Evolutionary conservation across 129 eudicot species (phyloP), one percentile per base, ranked within the genome.

Genomic region (Helianthus annuus): DNA sequence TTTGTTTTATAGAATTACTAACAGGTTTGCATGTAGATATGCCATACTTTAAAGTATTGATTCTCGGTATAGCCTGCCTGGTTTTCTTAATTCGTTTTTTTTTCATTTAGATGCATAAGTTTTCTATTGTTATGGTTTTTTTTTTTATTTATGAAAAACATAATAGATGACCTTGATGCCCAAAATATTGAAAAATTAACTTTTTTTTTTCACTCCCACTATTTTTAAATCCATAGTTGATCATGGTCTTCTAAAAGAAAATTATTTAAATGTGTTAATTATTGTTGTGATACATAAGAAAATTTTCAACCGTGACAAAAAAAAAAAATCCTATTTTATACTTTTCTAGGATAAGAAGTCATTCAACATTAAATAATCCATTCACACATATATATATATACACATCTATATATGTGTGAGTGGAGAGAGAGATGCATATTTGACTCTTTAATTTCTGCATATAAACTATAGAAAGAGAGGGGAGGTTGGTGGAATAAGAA

Each of bases 381-480:
- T 42, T 29, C 45, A 13, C 17, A 58, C 36, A 55, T 5, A 10
- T 1, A 3, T 1, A 29, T 11, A 1, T 4, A 42, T 42, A 42
- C 10, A 57, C 11, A 27, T 24, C 11, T 11, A 27, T 10, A 11
- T 10, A 27, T 14, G 7, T 51, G 9, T 51, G 22, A 14, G 56
- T 51, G 7, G 16, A 3, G 61, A 55, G 61, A 55, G 61, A 22
- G 32, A 55, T 15, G 16, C 8, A 54, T 68, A 39, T 24, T 11
- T 55, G 19, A 57, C 16, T 40, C 24, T 42, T 57, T 70, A 38
- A 15, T 54, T 36, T 13, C n/a, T 70, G 42, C 75, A 55, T 70
- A 60, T 59, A 73, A 61, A 44, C 24, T 6, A 74, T 70, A 64
- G 72, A 54, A 19, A 70, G 45, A 61, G 76, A 78, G 64, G 46